These are phyloP conservation scores for Amanita thiersii DNA, from an alignment of 768 basidiomycete genomes.

Conservation along the genomic window DNA sequence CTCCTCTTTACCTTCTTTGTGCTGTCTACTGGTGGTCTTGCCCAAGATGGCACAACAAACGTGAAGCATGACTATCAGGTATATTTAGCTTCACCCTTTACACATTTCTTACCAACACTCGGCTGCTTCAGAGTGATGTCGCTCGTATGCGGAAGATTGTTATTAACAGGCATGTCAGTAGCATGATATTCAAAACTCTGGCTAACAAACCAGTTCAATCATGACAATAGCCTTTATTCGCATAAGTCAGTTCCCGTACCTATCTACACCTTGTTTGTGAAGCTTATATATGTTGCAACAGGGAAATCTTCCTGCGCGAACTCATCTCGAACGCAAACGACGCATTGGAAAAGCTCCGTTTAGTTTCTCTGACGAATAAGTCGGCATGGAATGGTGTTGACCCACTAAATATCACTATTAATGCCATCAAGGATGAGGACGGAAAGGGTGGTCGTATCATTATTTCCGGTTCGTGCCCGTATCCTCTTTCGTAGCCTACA, in stretches of 20 bases:
- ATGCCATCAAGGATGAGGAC: constrained; percentile 59
- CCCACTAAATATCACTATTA: constrained; percentile 86
- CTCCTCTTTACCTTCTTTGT: constrained; percentile 40
- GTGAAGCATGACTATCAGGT: constrained; percentile 71
- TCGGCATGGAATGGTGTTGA: constrained; percentile 59
- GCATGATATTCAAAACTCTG: constrained; percentile 4
- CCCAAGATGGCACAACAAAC: constrained; percentile 40
- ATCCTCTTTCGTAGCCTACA: neutral
- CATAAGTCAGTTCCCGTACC: constrained; percentile 44
- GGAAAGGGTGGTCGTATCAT: constrained; percentile 65
- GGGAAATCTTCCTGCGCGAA: constrained; percentile 84
- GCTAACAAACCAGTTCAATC: constrained; percentile 4
- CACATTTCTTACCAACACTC: neutral
- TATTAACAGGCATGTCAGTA: constrained; percentile 61
- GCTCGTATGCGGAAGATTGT: constrained; percentile 89
- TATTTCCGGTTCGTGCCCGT: constrained; percentile 56
- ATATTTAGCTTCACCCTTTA: constrained; percentile 10
- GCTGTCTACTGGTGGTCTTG: constrained; percentile 35
- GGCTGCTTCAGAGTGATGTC: constrained; percentile 70
- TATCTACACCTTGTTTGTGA: constrained; percentile 5
- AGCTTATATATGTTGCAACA: constrained; percentile 18
- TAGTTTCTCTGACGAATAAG: constrained; percentile 77
- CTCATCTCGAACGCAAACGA: constrained; percentile 94
- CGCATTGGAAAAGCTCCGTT: constrained; percentile 89
- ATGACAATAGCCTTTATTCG: constrained; percentile 60